Evolutionary conservation across 441 rosid species (phyloP).

Genomic region (Hypseocharis bilobata): DNA sequence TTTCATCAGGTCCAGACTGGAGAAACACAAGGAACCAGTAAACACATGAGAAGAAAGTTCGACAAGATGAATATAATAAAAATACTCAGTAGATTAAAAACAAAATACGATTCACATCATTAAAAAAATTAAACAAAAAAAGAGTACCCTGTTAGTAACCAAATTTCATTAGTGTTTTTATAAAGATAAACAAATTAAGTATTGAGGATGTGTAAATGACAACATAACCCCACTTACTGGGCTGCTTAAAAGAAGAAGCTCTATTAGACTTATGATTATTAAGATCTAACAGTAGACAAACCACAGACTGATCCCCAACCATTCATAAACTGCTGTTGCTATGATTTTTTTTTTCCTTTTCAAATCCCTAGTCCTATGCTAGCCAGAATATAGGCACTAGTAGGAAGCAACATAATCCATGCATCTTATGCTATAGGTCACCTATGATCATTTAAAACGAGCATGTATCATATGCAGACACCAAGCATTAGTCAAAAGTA

Average conservation of each 20-base stretch:
- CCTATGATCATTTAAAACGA: neutral
- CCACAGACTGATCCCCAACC: neutral
- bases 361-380: neutral
- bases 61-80: neutral
- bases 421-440: neutral
- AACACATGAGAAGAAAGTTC: neutral
- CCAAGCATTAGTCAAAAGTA: neutral
- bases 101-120: neutral
- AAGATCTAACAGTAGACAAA: neutral
- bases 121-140: neutral
- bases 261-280: neutral
- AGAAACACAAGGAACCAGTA: conserved; percentile 8
- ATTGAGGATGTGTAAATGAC: neutral
- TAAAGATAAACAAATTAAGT: neutral
- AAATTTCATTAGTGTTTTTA: neutral
- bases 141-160: neutral
- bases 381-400: neutral
- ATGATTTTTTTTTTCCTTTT: neutral
- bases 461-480: neutral
- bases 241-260: neutral
- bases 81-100: neutral
- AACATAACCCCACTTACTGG: neutral
- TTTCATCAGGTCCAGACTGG: conserved; percentile 87
- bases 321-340: neutral
- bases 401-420: neutral